Evolutionary conservation across 169 alveolate species (phyloP).

Genomic region (Plasmodium relictum): DNA sequence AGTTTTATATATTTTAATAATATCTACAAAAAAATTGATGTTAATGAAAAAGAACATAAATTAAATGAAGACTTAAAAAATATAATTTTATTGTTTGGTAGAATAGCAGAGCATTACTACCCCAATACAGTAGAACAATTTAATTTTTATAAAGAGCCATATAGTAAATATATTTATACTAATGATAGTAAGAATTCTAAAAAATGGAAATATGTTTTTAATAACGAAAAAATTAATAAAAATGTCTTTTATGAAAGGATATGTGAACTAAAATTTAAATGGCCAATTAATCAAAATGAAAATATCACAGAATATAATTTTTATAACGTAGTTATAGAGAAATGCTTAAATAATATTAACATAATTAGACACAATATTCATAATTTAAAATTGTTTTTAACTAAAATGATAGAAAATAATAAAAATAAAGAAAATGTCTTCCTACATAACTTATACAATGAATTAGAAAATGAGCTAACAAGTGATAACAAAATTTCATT

Average conservation of each 20-base stretch:
- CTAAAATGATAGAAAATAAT: slow-evolving; percentile 32
- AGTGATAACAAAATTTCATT: slow-evolving; percentile 1
- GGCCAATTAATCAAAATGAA: slow-evolving; percentile 75
- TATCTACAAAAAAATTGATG: slow-evolving; percentile 32
- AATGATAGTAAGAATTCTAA: slow-evolving; percentile 11
- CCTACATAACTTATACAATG: slow-evolving; percentile 21
- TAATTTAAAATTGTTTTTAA: slow-evolving; percentile 29
- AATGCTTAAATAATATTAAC: slow-evolving; percentile 52
- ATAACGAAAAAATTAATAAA: slow-evolving; percentile 43
- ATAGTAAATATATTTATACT: slow-evolving; percentile 71
- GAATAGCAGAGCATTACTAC: slow-evolving; percentile 67
- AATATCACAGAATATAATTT: slow-evolving; percentile 69
- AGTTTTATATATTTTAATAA: slow-evolving; percentile 38
- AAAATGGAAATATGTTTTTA: slow-evolving; percentile 69
- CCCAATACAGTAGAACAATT: slow-evolving; percentile 71
- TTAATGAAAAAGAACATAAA: slow-evolving; percentile 25
- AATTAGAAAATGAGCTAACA: slow-evolving; percentile 31
- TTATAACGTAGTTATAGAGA: slow-evolving; percentile 61
- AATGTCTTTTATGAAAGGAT: slow-evolving; percentile 48
- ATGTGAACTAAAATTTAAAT: slow-evolving; percentile 71
- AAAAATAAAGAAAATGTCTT: slow-evolving; percentile 7
- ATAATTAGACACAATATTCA: slow-evolving; percentile 35
- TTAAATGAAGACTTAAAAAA: slow-evolving; percentile 60
- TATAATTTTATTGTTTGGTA: slow-evolving; percentile 58
- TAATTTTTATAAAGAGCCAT: slow-evolving; percentile 63